Conservation (phyloP, 306 rosid genomes). For the Crataegus laevigata region DNA sequence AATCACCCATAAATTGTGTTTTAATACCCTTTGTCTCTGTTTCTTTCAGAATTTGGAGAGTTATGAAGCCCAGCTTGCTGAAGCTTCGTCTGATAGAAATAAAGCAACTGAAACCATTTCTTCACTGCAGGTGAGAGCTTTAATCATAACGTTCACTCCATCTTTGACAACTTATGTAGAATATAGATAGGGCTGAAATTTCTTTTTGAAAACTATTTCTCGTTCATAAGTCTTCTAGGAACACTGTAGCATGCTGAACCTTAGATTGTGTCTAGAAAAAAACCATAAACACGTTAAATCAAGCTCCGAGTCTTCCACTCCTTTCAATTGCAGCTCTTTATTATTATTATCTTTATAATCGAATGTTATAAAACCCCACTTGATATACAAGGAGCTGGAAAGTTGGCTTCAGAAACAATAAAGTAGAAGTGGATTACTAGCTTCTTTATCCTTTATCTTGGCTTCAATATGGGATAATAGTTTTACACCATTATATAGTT, state of each 20-base stretch:
- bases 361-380: background rate
- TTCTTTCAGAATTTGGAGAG: conserved; percentile 72
- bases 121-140: conserved; percentile 70
- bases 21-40: conserved; percentile 11
- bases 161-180: background rate
- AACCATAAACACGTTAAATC: background rate
- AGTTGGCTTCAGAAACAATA: background rate
- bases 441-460: background rate
- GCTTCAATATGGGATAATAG: background rate
- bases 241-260: background rate
- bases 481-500: background rate
- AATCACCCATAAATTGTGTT: background rate
- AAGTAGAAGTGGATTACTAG: background rate
- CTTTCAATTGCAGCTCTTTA: background rate
- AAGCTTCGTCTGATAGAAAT: conserved; percentile 75
- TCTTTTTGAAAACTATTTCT: background rate
- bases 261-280: background rate
- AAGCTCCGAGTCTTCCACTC: background rate
- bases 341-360: background rate
- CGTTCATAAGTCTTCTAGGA: background rate
- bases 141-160: conserved; percentile 10
- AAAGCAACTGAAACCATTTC: conserved; percentile 87
- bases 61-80: conserved; percentile 90
- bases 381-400: background rate
- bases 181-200: background rate